Evolutionary conservation across 1,284 basidiomycete species (phyloP).

Genomic region (Marasmius sp.): DNA sequence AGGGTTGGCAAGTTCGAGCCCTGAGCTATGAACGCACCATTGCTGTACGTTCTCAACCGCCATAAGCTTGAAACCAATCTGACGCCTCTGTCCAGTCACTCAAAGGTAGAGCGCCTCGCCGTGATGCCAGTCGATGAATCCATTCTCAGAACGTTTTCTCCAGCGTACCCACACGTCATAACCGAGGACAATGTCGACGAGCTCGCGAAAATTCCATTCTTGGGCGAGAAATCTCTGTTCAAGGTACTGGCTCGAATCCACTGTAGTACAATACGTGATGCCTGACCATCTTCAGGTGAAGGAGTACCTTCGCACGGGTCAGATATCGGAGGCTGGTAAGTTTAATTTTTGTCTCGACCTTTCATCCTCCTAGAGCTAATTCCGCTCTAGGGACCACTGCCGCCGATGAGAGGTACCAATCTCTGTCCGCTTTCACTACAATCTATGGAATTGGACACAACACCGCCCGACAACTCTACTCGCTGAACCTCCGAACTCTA

Average conservation of each 20-base stretch:
- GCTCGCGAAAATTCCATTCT: constrained; percentile 51
- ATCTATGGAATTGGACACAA: constrained; percentile 73
- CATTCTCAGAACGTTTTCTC: not conserved
- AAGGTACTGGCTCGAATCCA: constrained; percentile 43
- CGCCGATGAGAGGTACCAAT: constrained; percentile 50
- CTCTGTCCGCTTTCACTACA: constrained; percentile 57
- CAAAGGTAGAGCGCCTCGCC: constrained; percentile 46
- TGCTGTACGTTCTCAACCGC: constrained; percentile 40
- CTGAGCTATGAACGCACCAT: constrained; percentile 69
- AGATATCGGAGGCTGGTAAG: constrained; percentile 63
- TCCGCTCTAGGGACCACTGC: constrained; percentile 42
- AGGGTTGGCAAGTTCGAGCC: constrained; percentile 63
- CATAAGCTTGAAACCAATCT: not conserved
- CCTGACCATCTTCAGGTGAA: constrained; percentile 62
- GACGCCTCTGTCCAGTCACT: constrained; percentile 39
- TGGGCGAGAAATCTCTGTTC: constrained; percentile 59
- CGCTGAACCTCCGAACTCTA: constrained; percentile 57
- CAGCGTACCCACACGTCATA: constrained; percentile 66
- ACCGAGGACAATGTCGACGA: constrained; percentile 42
- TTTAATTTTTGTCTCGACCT: not conserved
- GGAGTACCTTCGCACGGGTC: constrained; percentile 57
- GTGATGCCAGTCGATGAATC: not conserved
- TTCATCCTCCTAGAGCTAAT: not conserved
- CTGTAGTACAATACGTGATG: too few relatives aligned
- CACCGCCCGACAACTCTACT: constrained; percentile 64